These are phyloP conservation scores for Paramecium caudatum DNA, from an alignment of 73 alveolate genomes.

Conservation along the genomic window DNA sequence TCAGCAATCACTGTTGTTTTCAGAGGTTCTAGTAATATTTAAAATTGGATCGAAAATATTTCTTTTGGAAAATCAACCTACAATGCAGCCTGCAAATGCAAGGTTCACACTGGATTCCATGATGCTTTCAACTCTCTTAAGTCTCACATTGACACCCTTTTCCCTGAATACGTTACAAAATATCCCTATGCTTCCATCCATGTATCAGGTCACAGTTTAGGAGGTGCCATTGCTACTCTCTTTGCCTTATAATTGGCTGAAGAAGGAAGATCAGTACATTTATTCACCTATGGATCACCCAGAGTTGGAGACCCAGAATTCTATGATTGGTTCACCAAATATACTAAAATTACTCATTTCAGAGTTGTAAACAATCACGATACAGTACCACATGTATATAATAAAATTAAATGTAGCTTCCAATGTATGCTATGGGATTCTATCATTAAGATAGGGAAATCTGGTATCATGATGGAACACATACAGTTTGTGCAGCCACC, in stretches of 20 bases:
- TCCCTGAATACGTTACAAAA: conserved; percentile 2
- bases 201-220: conserved; percentile 74
- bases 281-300: conserved; percentile 75
- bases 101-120: conserved; percentile 72
- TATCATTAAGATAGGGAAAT: conserved; percentile 65
- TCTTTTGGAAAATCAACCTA: conserved; percentile 9
- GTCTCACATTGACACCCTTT: not conserved
- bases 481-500: conserved; percentile 55
- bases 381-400: conserved; percentile 60
- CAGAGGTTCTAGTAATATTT: conserved; percentile 72
- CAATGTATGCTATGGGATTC: conserved; percentile 68
- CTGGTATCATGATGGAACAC: conserved; percentile 64
- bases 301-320: conserved; percentile 76
- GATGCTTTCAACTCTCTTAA: conserved; percentile 34
- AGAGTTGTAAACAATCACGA: conserved; percentile 59
- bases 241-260: conserved; percentile 62
- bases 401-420: not conserved
- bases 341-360: conserved; percentile 21
- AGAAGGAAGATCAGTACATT: conserved; percentile 33
- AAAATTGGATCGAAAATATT: conserved; percentile 69
- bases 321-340: conserved; percentile 66
- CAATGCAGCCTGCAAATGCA: conserved; percentile 37
- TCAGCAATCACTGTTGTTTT: conserved; percentile 64
- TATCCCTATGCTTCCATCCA: conserved; percentile 68
- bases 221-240: conserved; percentile 77